phyloP scores from a whole-genome alignment of 2,329 filamentous ascomycete genomes.

The Microsporum canis region DNA sequence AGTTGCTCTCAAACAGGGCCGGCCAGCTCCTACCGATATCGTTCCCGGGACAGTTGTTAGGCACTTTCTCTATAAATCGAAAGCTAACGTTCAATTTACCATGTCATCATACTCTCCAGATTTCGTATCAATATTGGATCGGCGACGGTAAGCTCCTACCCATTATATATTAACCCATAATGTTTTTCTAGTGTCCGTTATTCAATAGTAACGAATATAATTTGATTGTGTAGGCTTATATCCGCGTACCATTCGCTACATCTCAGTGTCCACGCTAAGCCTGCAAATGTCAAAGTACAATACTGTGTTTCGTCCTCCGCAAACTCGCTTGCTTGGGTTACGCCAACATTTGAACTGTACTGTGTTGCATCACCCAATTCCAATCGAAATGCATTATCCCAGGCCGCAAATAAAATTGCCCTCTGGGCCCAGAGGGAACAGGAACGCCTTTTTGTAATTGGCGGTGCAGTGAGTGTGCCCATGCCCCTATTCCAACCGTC shows the following conservation, averaged over 20 bases:
- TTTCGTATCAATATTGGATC: constrained; percentile 50
- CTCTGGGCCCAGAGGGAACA: constrained; percentile 89
- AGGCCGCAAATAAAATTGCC: constrained; percentile 77
- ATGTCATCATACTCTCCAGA: constrained; percentile 71
- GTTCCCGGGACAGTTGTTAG: constrained; percentile 67
- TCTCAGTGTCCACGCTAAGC: constrained; percentile 69
- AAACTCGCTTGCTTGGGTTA: constrained; percentile 80
- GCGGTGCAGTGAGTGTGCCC: constrained; percentile 60
- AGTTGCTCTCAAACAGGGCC: constrained; percentile 56
- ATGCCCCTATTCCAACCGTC: not conserved
- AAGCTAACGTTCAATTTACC: constrained; percentile 87
- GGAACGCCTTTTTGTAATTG: constrained; percentile 90
- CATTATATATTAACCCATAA: constrained; percentile 5
- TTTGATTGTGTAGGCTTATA: constrained; percentile 47
- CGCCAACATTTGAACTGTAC: constrained; percentile 85
- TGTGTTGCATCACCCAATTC: constrained; percentile 72
- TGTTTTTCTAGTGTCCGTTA: not conserved
- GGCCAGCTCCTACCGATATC: constrained; percentile 61
- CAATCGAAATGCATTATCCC: constrained; percentile 55
- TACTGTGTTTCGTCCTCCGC: constrained; percentile 65
- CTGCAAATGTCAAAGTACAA: constrained; percentile 74
- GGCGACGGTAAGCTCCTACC: constrained; percentile 43
- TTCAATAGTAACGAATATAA: not conserved
- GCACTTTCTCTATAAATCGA: constrained; percentile 93
- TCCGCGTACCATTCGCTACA: constrained; percentile 78